Evolutionary conservation across 2,329 filamentous ascomycete genomes (phyloP).

Genomic region (Neonectria faginata): DNA sequence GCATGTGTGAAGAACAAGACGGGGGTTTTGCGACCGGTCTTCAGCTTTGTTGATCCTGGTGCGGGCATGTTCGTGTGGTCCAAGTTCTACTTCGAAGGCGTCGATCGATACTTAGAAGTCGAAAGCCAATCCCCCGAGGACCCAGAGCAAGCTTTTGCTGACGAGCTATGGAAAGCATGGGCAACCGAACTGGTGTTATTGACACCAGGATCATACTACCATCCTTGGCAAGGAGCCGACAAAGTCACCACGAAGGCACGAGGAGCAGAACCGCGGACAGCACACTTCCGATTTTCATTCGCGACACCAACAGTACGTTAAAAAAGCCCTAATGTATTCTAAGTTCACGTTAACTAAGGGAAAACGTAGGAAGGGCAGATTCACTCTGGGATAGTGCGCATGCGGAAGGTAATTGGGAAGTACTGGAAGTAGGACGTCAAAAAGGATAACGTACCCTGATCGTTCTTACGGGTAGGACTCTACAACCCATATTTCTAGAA

Average conservation of each 20-base stretch:
- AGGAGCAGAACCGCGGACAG: slow-evolving; percentile 38
- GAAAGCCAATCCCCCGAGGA: slow-evolving; percentile 35
- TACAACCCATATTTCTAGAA: too few relatives aligned
- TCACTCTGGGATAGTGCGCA: slow-evolving; percentile 10
- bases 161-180: slow-evolving; percentile 39
- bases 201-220: slow-evolving; percentile 49
- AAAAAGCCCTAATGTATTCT: too few relatives aligned
- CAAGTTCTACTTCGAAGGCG: slow-evolving; percentile 44
- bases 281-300: slow-evolving; percentile 47
- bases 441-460: neutral
- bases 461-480: too few relatives aligned
- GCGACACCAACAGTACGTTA: slow-evolving; percentile 45
- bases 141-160: slow-evolving; percentile 41
- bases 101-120: slow-evolving; percentile 34
- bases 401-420: slow-evolving; percentile 13
- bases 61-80: slow-evolving; percentile 51
- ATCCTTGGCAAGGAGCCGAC: slow-evolving; percentile 47
- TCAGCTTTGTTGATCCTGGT: slow-evolving; percentile 46
- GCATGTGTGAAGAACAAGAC: slow-evolving; percentile 30
- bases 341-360: neutral
- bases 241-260: slow-evolving; percentile 42
- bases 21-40: slow-evolving; percentile 36
- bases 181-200: slow-evolving; percentile 41
- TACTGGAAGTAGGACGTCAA: slow-evolving; percentile 12
- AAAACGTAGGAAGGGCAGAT: slow-evolving; percentile 18